phyloP scores from a whole-genome alignment of 1,139 yeast species.

The Kurtzmaniella quercitrusa region DNA sequence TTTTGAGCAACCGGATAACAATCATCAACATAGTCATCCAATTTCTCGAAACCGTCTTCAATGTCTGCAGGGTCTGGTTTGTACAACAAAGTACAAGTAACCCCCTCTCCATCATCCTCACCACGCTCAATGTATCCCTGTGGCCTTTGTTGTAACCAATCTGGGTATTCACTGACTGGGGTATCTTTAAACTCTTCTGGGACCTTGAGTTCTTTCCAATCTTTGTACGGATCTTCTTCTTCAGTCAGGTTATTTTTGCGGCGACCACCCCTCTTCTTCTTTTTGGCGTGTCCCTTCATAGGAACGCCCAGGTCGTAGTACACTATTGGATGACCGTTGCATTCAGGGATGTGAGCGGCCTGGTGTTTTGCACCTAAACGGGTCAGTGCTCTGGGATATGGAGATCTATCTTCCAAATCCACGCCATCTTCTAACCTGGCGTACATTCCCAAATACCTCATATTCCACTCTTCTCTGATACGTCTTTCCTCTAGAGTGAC shows the following conservation, averaged over 20 bases:
- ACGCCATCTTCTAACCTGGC: conserved; percentile 74
- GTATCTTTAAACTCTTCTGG: conserved; percentile 45
- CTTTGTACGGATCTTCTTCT: conserved; percentile 15
- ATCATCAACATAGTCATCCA: conserved; percentile 52
- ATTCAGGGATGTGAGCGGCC: conserved; percentile 61
- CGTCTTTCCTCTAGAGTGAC: conserved; percentile 46
- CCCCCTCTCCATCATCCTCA: conserved; percentile 50
- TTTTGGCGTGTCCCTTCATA: conserved; percentile 14
- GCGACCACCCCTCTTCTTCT: conserved; percentile 12
- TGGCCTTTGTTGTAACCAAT: conserved; percentile 78
- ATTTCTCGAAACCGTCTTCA: conserved; percentile 25
- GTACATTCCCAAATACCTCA: conserved; percentile 76
- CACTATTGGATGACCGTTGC: conserved; percentile 62
- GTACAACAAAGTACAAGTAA: conserved; percentile 70
- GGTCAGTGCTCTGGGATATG: conserved; percentile 80
- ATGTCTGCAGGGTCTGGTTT: conserved; percentile 36
- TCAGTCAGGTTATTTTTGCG: conserved; percentile 17
- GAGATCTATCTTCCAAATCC: conserved; percentile 69
- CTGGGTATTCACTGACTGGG: conserved; percentile 50
- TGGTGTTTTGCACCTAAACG: conserved; percentile 75
- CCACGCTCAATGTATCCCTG: conserved; percentile 87
- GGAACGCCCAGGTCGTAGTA: conserved; percentile 50
- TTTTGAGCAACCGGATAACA: conserved; percentile 59
- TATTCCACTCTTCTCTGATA: conserved; percentile 69
- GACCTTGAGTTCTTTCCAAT: conserved; percentile 28